A percentile compares a stretch with the other conserved stretches of the same genome.
Conservation (phyloP, 495 filamentous ascomycete genomes). For the Aspergillus wentii region DNA sequence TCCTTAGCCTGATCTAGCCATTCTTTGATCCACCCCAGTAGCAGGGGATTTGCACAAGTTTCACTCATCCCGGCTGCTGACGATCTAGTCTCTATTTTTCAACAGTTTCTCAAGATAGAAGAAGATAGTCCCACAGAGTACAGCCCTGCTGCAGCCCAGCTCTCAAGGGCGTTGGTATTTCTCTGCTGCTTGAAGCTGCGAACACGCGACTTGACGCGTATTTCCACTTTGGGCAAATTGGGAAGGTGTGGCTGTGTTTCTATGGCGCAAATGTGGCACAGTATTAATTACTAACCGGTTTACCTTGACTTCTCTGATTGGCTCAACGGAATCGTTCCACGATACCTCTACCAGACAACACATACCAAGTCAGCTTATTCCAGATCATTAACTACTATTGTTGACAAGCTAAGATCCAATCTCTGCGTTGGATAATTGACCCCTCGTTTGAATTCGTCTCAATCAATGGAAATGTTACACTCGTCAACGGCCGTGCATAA, state of each 20-base stretch:
- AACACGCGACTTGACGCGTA: slow-evolving; percentile 3
- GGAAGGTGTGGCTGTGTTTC: background rate
- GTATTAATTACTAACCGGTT: background rate
- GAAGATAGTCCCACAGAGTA: background rate
- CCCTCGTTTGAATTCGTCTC: background rate
- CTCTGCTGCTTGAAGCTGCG: background rate
- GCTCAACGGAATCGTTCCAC: background rate
- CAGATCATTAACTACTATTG: too few relatives aligned
- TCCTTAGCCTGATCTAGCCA: slow-evolving; percentile 73
- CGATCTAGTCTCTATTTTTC: background rate
- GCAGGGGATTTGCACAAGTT: slow-evolving; percentile 65
- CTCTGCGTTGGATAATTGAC: background rate
- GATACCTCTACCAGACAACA: too few relatives aligned
- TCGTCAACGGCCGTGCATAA: background rate
- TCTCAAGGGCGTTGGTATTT: background rate
- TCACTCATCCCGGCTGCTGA: slow-evolving; percentile 30
- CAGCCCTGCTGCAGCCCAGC: background rate
- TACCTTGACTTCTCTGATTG: background rate
- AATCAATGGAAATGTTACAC: background rate
- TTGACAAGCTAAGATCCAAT: too few relatives aligned
- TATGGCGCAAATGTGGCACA: background rate
- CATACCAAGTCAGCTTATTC: too few relatives aligned
- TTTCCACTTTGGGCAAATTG: slow-evolving; percentile 9
- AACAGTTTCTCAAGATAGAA: background rate
- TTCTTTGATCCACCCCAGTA: slow-evolving; percentile 73